These are phyloP conservation scores for Cordyceps javanica DNA, from an alignment of 2,329 filamentous ascomycete species.

Conservation along the genomic window DNA sequence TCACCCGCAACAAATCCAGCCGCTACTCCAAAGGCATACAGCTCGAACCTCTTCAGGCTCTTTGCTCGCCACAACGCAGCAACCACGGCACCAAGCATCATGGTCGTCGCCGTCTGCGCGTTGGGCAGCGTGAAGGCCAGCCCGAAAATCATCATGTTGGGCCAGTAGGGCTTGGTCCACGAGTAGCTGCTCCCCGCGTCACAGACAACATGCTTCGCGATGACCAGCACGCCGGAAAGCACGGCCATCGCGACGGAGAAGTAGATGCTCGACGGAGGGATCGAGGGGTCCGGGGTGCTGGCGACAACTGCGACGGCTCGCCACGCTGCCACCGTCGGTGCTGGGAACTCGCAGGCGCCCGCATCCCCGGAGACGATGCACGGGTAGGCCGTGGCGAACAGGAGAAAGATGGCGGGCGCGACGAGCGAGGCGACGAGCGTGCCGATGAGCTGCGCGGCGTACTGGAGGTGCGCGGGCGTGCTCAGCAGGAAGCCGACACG, in stretches of 20 bases:
- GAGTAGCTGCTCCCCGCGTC: not conserved
- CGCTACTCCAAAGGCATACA: conserved; percentile 10
- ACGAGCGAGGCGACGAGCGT: conserved; percentile 11
- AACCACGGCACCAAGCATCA: conserved; percentile 9
- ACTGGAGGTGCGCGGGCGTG: conserved; percentile 8
- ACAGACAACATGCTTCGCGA: not conserved
- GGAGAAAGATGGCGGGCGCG: conserved; percentile 9
- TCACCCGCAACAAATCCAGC: conserved; percentile 12
- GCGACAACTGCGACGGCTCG: conserved; percentile 7
- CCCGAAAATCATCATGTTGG: conserved; percentile 13
- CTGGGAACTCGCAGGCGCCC: conserved; percentile 8
- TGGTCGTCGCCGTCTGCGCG: conserved; percentile 9
- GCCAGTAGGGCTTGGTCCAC: not conserved
- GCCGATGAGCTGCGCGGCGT: conserved; percentile 9
- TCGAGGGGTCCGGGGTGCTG: conserved; percentile 7
- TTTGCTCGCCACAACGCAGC: not conserved
- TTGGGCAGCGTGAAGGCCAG: conserved; percentile 11
- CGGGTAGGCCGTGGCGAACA: conserved; percentile 11
- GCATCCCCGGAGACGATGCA: conserved; percentile 7
- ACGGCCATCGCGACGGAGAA: not conserved
- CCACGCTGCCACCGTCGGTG: conserved; percentile 10
- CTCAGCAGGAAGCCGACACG: conserved; percentile 11
- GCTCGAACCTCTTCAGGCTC: not conserved
- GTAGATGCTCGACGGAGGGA: conserved; percentile 3
- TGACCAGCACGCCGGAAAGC: not conserved